Conservation (phyloP, 2,329 filamentous ascomycete species). For the Neobulgaria alba region DNA sequence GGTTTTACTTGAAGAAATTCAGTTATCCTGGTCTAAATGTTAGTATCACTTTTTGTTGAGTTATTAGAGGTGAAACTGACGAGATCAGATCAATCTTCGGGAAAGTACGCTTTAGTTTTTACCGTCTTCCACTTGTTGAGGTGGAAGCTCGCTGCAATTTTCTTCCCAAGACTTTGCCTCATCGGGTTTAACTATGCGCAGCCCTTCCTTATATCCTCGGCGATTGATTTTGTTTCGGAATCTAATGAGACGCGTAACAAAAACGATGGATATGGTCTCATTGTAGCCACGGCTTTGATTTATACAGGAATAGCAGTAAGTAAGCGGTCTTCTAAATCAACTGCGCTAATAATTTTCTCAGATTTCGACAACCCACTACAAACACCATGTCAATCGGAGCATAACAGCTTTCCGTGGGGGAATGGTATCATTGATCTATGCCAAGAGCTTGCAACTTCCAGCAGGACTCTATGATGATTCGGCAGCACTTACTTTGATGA, state of each 20-base stretch:
- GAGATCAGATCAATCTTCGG: constrained; percentile 7
- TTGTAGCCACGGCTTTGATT: constrained; percentile 14
- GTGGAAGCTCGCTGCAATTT: constrained; percentile 9
- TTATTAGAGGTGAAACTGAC: no score
- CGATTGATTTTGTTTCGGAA: constrained; percentile 8
- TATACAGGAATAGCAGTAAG: constrained; percentile 17
- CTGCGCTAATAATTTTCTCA: background rate
- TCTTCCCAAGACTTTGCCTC: constrained; percentile 19
- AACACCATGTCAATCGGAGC: constrained; percentile 34
- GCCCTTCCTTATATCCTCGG: constrained; percentile 16
- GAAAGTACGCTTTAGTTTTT: constrained; percentile 11
- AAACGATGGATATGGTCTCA: constrained; percentile 18
- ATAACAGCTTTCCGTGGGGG: constrained; percentile 36
- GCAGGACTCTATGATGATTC: constrained; percentile 29
- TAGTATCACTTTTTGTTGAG: background rate
- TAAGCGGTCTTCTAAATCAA: background rate
- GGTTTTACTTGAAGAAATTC: constrained; percentile 4
- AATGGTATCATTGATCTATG: constrained; percentile 42
- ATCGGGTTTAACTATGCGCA: constrained; percentile 20
- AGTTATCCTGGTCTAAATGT: constrained; percentile 13
- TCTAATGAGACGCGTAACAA: constrained; percentile 3
- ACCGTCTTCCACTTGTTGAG: constrained; percentile 9
- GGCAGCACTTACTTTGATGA: constrained; percentile 37
- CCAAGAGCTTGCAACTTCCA: constrained; percentile 34
- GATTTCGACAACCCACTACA: constrained; percentile 18